These are phyloP conservation scores for Malus asiatica DNA, from an alignment of 306 rosid genomes.

Conservation along the genomic window DNA sequence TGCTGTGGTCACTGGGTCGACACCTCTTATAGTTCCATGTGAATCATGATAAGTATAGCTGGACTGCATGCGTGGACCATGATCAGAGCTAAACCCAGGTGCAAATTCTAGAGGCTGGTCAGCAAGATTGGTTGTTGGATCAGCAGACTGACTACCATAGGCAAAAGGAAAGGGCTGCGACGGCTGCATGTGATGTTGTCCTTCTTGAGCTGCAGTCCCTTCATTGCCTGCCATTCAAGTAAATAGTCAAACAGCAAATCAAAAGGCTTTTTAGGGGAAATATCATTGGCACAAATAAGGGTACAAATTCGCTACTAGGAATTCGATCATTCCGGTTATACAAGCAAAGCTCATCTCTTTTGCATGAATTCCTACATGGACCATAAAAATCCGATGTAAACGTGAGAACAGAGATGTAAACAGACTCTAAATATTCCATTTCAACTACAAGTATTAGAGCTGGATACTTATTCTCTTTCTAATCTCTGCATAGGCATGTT, in stretches of 20 bases:
- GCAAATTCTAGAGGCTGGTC: conserved; percentile 95
- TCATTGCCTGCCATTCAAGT: conserved; percentile 52
- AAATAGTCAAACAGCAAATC: conserved; percentile 33
- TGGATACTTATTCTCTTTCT: background rate
- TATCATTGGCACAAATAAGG: background rate
- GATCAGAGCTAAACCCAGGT: conserved; percentile 59
- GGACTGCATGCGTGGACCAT: conserved; percentile 44
- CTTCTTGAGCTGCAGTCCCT: conserved; percentile 50
- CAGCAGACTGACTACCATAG: conserved; percentile 42
- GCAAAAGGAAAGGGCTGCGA: conserved; percentile 36
- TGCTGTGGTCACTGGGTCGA: conserved; percentile 31
- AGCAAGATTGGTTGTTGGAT: conserved; percentile 49
- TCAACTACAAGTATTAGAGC: background rate
- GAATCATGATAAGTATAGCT: conserved; percentile 59
- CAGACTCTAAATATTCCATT: background rate
- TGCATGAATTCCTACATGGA: background rate
- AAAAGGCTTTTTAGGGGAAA: background rate
- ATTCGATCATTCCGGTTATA: background rate
- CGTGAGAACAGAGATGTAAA: background rate
- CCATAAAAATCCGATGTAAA: background rate
- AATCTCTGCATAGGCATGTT: background rate
- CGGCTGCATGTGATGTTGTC: conserved; percentile 45
- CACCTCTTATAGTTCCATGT: conserved; percentile 35
- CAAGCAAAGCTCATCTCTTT: background rate
- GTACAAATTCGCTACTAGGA: background rate